These are phyloP conservation scores for Kazachstania sp. DNA, from an alignment of 1,139 yeast genomes.

Conservation along the genomic window DNA sequence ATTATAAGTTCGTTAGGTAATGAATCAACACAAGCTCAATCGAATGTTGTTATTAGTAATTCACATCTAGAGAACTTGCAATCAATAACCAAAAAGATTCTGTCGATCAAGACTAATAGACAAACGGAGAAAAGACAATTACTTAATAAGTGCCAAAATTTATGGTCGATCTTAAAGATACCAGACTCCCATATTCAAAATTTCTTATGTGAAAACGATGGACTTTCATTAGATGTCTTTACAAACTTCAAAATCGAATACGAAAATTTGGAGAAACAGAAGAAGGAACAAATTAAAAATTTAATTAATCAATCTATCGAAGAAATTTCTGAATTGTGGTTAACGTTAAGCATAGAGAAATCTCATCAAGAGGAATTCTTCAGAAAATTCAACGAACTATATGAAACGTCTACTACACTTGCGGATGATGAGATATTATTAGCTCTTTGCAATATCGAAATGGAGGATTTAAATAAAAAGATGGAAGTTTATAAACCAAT, in stretches of 20 bases:
- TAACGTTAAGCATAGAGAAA: constrained; percentile 47
- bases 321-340: constrained; percentile 57
- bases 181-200: constrained; percentile 32
- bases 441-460: constrained; percentile 55
- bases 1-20: background rate
- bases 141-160: constrained; percentile 33
- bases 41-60: background rate
- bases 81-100: constrained; percentile 6
- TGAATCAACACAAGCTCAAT: background rate
- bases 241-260: constrained; percentile 42
- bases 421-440: constrained; percentile 44
- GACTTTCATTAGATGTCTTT: constrained; percentile 22
- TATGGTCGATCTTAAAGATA: constrained; percentile 48
- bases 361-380: constrained; percentile 36
- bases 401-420: constrained; percentile 32
- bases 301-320: constrained; percentile 56
- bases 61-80: constrained; percentile 3
- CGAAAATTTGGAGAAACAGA: constrained; percentile 47
- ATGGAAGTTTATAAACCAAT: constrained; percentile 48
- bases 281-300: constrained; percentile 56
- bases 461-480: constrained; percentile 43
- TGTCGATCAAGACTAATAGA: constrained; percentile 9
- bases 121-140: constrained; percentile 19
- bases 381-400: constrained; percentile 24
- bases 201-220: constrained; percentile 36